Evolutionary conservation across 805 yeast genomes (phyloP).

Genomic region (Wickerhamomyces strasburgensis): DNA sequence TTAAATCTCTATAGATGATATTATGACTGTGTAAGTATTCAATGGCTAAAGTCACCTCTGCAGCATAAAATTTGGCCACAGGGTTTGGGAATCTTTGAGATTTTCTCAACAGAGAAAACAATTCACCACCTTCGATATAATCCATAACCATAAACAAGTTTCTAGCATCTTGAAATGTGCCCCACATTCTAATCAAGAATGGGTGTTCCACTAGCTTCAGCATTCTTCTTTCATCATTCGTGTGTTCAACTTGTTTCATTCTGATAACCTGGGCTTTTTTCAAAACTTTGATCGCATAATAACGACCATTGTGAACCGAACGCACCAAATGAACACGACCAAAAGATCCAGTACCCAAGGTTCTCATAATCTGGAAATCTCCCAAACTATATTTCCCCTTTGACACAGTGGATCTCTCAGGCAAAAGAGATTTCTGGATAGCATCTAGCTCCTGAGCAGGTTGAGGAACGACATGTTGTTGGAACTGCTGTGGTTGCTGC

Average conservation of each 20-base stretch:
- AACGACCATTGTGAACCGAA: constrained; percentile 84
- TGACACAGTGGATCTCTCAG: constrained; percentile 25
- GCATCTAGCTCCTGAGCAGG: constrained; percentile 8
- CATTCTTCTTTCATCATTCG: constrained; percentile 91
- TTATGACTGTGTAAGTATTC: constrained; percentile 84
- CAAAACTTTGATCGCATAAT: constrained; percentile 88
- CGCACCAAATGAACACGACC: constrained; percentile 90
- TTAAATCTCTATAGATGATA: constrained; percentile 85
- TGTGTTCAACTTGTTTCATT: constrained; percentile 93
- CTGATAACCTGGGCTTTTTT: constrained; percentile 83
- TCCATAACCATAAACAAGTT: constrained; percentile 94
- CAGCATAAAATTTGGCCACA: constrained; percentile 94
- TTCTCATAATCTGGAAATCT: constrained; percentile 81
- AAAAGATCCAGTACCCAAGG: constrained; percentile 93
- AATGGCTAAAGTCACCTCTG: constrained; percentile 79
- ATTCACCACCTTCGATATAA: constrained; percentile 93
- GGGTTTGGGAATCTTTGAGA: constrained; percentile 92
- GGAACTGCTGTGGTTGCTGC: constrained; percentile 2
- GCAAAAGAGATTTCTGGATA: constrained; percentile 19
- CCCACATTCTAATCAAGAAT: constrained; percentile 92
- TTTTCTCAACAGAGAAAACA: constrained; percentile 78
- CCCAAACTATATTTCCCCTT: constrained; percentile 71
- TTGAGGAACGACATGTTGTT: no score
- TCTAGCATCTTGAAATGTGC: constrained; percentile 85
- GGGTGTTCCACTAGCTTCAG: constrained; percentile 85